Conservation (phyloP, 2,329 filamentous ascomycete genomes). For the Westerdykella ornata region DNA sequence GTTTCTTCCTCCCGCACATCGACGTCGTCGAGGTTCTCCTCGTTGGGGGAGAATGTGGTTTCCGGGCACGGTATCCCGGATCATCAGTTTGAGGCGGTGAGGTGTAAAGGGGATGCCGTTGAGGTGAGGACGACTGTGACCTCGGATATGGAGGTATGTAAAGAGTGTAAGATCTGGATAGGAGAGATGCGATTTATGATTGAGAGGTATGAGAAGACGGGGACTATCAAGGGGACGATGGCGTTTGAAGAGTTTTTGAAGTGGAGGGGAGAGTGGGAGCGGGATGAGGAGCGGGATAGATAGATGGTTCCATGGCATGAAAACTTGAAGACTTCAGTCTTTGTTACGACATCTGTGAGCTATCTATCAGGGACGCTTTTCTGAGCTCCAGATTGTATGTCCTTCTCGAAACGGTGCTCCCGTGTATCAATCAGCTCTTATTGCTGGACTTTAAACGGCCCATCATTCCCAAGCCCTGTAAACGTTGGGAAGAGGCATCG, state of each 20-base stretch:
- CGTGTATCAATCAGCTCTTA: too few relatives aligned
- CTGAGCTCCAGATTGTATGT: too few relatives aligned
- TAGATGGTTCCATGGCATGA: too few relatives aligned
- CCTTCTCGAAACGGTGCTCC: too few relatives aligned
- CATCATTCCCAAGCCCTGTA: too few relatives aligned
- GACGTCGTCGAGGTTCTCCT: background rate
- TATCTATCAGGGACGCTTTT: too few relatives aligned
- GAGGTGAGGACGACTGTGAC: conserved; percentile 19
- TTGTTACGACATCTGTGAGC: too few relatives aligned
- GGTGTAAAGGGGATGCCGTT: conserved; percentile 11
- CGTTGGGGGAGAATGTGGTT: background rate
- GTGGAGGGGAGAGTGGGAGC: background rate
- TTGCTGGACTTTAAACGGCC: too few relatives aligned
- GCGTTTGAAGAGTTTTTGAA: conserved; percentile 29
- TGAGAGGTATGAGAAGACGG: conserved; percentile 24
- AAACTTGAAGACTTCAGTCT: too few relatives aligned
- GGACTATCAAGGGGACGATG: conserved; percentile 23
- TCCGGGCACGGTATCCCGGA: conserved; percentile 4
- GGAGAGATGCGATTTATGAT: conserved; percentile 29
- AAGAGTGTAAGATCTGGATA: conserved; percentile 23
- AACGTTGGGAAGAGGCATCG: too few relatives aligned
- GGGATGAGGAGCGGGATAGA: too few relatives aligned
- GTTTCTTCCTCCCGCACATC: background rate
- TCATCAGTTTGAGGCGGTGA: conserved; percentile 19
- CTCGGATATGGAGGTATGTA: conserved; percentile 23